A percentile compares a stretch with the other conserved stretches of the same genome.
Conservation (phyloP, 192 early-diverging fungal genomes). For the Phlyctochytrium bullatum region DNA sequence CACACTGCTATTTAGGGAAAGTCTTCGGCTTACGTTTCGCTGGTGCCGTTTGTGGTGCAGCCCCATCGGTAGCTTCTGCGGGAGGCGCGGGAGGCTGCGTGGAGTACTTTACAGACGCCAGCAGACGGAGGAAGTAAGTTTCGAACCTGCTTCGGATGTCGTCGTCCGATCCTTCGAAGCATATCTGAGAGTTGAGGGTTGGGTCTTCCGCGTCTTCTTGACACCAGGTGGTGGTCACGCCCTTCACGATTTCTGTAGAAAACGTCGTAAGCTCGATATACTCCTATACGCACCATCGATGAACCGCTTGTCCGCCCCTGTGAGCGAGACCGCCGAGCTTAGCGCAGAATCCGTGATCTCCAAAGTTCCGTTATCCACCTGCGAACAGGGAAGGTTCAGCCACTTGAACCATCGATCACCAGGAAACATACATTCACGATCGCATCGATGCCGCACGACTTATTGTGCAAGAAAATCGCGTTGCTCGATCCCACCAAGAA, state of each 20-base stretch:
- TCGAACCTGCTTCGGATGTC: slow-evolving; percentile 75
- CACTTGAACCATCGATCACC: neutral
- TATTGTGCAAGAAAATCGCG: slow-evolving; percentile 75
- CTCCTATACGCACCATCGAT: slow-evolving; percentile 53
- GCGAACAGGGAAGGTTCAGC: no score
- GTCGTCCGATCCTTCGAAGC: slow-evolving; percentile 74
- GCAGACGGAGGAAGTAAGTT: slow-evolving; percentile 63
- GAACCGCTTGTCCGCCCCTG: slow-evolving; percentile 71
- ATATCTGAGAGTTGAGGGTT: slow-evolving; percentile 55
- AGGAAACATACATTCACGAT: slow-evolving; percentile 64
- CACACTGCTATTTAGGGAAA: neutral
- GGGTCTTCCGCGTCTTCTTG: slow-evolving; percentile 53
- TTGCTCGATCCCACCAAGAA: slow-evolving; percentile 80
- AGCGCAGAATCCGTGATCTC: slow-evolving; percentile 67
- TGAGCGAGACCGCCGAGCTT: slow-evolving; percentile 50
- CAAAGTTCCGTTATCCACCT: slow-evolving; percentile 71
- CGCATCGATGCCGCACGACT: slow-evolving; percentile 66
- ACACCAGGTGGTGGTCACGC: slow-evolving; percentile 56
- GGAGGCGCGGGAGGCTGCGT: slow-evolving; percentile 20
- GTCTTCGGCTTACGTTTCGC: slow-evolving; percentile 1
- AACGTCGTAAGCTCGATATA: neutral
- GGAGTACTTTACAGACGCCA: slow-evolving; percentile 64
- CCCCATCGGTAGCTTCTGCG: slow-evolving; percentile 28
- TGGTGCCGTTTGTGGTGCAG: slow-evolving; percentile 6
- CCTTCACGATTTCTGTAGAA: slow-evolving; percentile 57